phyloP scores from a whole-genome alignment of 345 rosid genomes.

The Adansonia digitata region DNA sequence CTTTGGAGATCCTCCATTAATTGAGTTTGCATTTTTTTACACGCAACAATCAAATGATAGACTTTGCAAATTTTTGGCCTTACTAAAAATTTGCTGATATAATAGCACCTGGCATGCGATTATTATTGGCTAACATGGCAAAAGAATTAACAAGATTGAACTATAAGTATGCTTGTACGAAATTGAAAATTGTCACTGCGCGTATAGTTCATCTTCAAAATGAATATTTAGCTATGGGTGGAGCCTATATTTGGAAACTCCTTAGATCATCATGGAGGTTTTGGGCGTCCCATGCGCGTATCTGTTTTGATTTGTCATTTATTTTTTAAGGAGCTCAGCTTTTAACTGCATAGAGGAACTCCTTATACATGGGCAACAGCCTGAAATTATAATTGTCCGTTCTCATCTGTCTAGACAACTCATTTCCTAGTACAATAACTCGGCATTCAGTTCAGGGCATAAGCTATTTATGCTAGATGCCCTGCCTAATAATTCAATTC shows the following conservation, averaged over 20 bases:
- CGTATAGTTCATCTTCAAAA: not conserved
- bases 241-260: not conserved
- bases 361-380: not conserved
- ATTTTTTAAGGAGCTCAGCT: not conserved
- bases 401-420: not conserved
- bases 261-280: not conserved
- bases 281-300: not conserved
- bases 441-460: not conserved
- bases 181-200: not conserved
- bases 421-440: not conserved
- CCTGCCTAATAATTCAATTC: not conserved
- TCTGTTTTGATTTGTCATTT: not conserved
- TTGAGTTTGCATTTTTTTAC: not conserved
- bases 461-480: conserved; percentile 10
- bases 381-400: not conserved
- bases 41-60: not conserved
- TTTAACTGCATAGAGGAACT: not conserved
- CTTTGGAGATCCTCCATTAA: not conserved
- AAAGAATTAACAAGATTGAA: not conserved
- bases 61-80: not conserved
- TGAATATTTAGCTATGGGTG: not conserved
- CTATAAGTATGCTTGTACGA: not conserved
- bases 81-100: not conserved
- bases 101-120: not conserved
- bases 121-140: not conserved